These are phyloP conservation scores for Ophiostoma australiae DNA, from an alignment of 2,329 filamentous ascomycete genomes.

Conservation along the genomic window DNA sequence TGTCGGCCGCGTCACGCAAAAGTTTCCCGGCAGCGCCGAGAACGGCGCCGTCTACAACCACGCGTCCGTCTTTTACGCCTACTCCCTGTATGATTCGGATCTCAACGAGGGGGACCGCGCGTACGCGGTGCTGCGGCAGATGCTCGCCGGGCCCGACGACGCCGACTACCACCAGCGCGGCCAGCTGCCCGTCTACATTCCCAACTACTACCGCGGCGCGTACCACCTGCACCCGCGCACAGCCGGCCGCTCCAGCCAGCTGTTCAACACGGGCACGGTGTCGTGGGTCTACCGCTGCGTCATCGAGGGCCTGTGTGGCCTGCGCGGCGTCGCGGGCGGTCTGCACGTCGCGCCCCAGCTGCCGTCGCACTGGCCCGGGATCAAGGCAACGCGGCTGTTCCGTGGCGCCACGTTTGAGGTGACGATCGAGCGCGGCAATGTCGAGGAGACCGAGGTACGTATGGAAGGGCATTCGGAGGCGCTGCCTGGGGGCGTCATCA, in stretches of 20 bases:
- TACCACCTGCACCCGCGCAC: conserved; percentile 47
- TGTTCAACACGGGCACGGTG: conserved; percentile 56
- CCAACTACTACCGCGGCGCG: conserved; percentile 54
- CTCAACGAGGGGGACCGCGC: background rate
- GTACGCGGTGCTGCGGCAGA: conserved; percentile 32
- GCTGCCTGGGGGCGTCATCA: background rate
- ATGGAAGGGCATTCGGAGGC: background rate
- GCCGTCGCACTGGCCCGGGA: conserved; percentile 37
- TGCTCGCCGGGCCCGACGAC: conserved; percentile 50
- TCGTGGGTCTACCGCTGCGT: conserved; percentile 54
- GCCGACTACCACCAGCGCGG: conserved; percentile 49
- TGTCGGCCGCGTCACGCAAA: conserved; percentile 54
- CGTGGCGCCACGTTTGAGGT: conserved; percentile 48
- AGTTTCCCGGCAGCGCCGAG: conserved; percentile 54
- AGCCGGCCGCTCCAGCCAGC: conserved; percentile 51
- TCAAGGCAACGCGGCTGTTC: conserved; percentile 46
- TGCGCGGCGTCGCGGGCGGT: conserved; percentile 38
- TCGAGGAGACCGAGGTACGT: background rate
- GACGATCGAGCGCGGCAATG: conserved; percentile 34
- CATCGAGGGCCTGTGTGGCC: conserved; percentile 51
- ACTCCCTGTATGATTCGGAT: conserved; percentile 36
- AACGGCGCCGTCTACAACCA: conserved; percentile 57
- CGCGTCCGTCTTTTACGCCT: conserved; percentile 51
- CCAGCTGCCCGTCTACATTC: conserved; percentile 54
- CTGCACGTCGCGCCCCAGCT: background rate